phyloP scores from a whole-genome alignment of 192 early-diverging fungal species.

The Pilaira anomala region DNA sequence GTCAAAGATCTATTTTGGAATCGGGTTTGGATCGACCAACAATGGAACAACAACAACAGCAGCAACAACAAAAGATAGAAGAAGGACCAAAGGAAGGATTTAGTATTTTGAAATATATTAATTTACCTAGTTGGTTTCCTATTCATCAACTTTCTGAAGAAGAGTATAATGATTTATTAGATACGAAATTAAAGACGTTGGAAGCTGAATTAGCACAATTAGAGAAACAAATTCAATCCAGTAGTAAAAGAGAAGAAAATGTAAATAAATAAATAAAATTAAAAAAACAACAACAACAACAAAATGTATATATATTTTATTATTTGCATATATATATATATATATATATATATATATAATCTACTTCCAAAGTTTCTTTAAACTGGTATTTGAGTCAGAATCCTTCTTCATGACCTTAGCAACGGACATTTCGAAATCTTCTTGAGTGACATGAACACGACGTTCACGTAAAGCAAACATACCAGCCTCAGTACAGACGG shows the following conservation, averaged over 20 bases:
- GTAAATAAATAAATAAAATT: not conserved
- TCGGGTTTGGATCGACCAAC: not conserved
- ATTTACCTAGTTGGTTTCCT: conserved; percentile 60
- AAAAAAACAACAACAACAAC: no score
- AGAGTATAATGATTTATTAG: conserved; percentile 60
- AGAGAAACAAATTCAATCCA: conserved; percentile 31
- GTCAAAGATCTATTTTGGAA: conserved; percentile 53
- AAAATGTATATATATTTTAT: not conserved
- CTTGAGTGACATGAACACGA: conserved; percentile 98
- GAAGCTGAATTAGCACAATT: conserved; percentile 42
- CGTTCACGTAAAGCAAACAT: conserved; percentile 93
- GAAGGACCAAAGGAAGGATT: not conserved
- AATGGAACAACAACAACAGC: not conserved
- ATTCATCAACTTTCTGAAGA: conserved; percentile 56
- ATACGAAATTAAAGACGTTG: conserved; percentile 35
- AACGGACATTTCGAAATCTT: conserved; percentile 99
- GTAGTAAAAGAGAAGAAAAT: not conserved
- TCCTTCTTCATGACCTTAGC: conserved; percentile 99
- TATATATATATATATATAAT: not conserved
- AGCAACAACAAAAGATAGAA: no score
- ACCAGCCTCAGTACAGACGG: conserved; percentile 84
- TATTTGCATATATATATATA: not conserved
- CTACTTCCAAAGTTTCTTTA: conserved; percentile 98
- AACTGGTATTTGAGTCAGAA: conserved; percentile 92
- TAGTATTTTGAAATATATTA: conserved; percentile 43